These are phyloP conservation scores for Asterophora parasitica DNA, from an alignment of 768 basidiomycete species.

Conservation along the genomic window DNA sequence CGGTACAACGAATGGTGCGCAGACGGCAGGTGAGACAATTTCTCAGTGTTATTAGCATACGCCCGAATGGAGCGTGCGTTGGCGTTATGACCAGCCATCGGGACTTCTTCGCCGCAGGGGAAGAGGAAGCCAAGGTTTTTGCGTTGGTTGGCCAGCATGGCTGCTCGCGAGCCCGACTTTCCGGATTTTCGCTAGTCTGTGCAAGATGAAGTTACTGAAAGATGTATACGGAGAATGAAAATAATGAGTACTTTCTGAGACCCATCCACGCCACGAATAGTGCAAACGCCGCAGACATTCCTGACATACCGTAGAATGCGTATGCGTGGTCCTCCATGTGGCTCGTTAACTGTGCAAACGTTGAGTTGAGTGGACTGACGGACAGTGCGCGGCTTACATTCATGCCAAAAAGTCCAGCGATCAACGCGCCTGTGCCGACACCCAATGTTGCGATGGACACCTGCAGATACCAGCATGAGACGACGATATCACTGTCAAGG, in stretches of 20 bases:
- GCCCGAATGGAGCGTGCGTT: neutral
- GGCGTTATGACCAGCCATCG: slow-evolving; percentile 37
- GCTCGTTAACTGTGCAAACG: slow-evolving; percentile 54
- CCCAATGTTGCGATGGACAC: slow-evolving; percentile 95
- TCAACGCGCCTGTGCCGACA: slow-evolving; percentile 81
- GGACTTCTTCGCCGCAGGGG: slow-evolving; percentile 37
- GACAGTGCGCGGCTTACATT: slow-evolving; percentile 55
- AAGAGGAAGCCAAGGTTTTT: slow-evolving; percentile 41
- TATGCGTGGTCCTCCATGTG: slow-evolving; percentile 68
- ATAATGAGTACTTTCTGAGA: slow-evolving; percentile 47
- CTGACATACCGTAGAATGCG: slow-evolving; percentile 69
- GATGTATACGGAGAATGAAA: slow-evolving; percentile 6
- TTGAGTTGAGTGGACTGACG: slow-evolving; percentile 8
- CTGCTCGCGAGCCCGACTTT: slow-evolving; percentile 41
- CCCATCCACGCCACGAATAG: slow-evolving; percentile 61
- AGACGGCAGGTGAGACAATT: neutral
- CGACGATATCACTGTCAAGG: neutral
- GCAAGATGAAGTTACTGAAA: slow-evolving; percentile 4
- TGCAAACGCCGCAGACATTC: slow-evolving; percentile 52
- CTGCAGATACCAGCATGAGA: slow-evolving; percentile 28
- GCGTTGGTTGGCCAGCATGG: slow-evolving; percentile 21
- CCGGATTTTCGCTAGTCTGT: slow-evolving; percentile 40
- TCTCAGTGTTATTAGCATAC: slow-evolving; percentile 6
- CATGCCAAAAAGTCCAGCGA: slow-evolving; percentile 95
- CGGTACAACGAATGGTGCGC: neutral